Percentiles rank a stretch among this genome's conserved stretches.
Conservation (phyloP, 495 filamentous ascomycete species). For the Aspergillus cristatus region DNA sequence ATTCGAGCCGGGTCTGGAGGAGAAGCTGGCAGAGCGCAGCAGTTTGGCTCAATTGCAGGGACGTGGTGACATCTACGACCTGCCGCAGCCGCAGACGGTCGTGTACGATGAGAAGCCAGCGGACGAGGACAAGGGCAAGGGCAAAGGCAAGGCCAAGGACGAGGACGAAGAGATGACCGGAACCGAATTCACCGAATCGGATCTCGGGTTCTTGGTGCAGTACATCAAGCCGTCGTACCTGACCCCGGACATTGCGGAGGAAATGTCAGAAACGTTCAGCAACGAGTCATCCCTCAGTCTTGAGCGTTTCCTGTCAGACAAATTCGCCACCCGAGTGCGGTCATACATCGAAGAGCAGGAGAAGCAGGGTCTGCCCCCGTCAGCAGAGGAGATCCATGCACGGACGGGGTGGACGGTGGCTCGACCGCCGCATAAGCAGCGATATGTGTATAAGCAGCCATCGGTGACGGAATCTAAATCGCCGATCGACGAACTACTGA, state of each 20-base stretch:
- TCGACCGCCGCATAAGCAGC: constrained; percentile 88
- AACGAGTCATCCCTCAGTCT: constrained; percentile 77
- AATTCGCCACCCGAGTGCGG: constrained; percentile 60
- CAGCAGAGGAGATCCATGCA: constrained; percentile 49
- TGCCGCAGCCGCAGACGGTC: constrained; percentile 55
- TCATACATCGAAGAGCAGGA: constrained; percentile 61
- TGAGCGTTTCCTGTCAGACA: constrained; percentile 63
- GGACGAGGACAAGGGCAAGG: constrained; percentile 19
- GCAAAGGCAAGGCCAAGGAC: constrained; percentile 35
- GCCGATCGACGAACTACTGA: constrained; percentile 68
- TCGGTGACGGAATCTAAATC: constrained; percentile 25
- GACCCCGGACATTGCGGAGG: constrained; percentile 85
- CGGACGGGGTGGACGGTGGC: constrained; percentile 62
- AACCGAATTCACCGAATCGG: constrained; percentile 56
- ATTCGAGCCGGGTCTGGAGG: constrained; percentile 79
- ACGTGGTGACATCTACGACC: constrained; percentile 79
- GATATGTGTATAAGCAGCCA: constrained; percentile 70
- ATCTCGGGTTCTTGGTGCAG: constrained; percentile 78
- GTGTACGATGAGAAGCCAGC: constrained; percentile 19
- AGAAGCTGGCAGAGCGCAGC: constrained; percentile 76
- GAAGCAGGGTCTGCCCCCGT: constrained; percentile 28
- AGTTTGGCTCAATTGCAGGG: constrained; percentile 85
- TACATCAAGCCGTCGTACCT: constrained; percentile 86
- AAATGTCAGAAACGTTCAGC: constrained; percentile 66
- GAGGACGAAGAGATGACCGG: constrained; percentile 34